These are phyloP conservation scores for Zizania palustris DNA, from an alignment of 202 grass and related monocot genomes.

Conservation along the genomic window DNA sequence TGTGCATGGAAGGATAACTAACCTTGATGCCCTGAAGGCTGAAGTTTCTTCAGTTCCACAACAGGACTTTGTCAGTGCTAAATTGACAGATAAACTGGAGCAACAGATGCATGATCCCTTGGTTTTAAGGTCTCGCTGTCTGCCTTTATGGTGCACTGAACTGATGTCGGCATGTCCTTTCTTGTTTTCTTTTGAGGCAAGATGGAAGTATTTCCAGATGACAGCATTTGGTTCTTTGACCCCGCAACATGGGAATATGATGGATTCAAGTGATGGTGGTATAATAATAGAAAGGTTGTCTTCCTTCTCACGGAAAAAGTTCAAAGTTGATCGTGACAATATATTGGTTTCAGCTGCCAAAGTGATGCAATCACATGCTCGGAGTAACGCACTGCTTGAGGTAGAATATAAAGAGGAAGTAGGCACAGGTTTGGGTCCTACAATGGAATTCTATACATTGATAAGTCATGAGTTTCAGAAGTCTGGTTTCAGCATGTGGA, in stretches of 20 bases:
- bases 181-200: slow-evolving; percentile 96
- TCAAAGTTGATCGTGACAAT: slow-evolving; percentile 77
- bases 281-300: slow-evolving; percentile 45
- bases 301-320: slow-evolving; percentile 66
- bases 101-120: slow-evolving; percentile 94
- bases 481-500: slow-evolving; percentile 86
- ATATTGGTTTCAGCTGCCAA: slow-evolving; percentile 80
- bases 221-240: slow-evolving; percentile 72
- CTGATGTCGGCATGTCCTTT: slow-evolving; percentile 82
- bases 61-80: slow-evolving; percentile 79
- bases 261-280: slow-evolving; percentile 42
- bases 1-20: slow-evolving; percentile 59
- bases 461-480: slow-evolving; percentile 97
- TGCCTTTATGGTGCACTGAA: slow-evolving; percentile 90
- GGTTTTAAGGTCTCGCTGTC: slow-evolving; percentile 60
- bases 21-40: slow-evolving; percentile 64
- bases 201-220: slow-evolving; percentile 90
- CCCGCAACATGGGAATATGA: slow-evolving; percentile 48
- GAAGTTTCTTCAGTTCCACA: slow-evolving; percentile 66
- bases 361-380: slow-evolving; percentile 85
- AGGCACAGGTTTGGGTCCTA: slow-evolving; percentile 96
- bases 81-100: slow-evolving; percentile 95
- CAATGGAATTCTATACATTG: slow-evolving; percentile 97
- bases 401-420: slow-evolving; percentile 96
- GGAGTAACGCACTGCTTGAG: slow-evolving; percentile 70